Evolutionary conservation across 2,329 filamentous ascomycete genomes (phyloP).

Genomic region (Aureobasidium sp.): DNA sequence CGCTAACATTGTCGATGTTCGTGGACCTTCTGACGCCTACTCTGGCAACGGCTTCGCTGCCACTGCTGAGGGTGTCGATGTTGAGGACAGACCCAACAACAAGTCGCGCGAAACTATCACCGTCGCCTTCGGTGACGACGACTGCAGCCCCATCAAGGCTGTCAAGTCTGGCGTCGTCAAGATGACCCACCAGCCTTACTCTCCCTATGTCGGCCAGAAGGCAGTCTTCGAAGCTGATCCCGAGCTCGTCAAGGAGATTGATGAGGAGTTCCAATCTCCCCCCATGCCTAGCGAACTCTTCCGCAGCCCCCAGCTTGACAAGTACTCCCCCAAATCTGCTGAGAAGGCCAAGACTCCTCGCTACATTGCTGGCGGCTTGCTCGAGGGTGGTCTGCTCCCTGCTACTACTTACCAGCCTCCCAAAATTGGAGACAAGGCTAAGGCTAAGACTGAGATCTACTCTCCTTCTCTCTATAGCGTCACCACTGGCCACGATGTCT

Average conservation of each 20-base stretch:
- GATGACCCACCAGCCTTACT: background rate
- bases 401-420: background rate
- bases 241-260: background rate
- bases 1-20: background rate
- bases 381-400: background rate
- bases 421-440: background rate
- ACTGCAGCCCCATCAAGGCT: background rate
- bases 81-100: background rate
- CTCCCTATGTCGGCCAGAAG: background rate
- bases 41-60: background rate
- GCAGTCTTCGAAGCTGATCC: background rate
- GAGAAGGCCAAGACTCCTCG: background rate
- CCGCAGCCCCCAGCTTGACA: background rate
- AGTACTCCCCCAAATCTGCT: background rate
- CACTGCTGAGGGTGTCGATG: background rate
- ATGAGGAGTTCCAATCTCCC: background rate
- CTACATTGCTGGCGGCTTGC: background rate
- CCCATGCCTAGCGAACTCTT: background rate
- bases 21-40: background rate
- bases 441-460: background rate
- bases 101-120: background rate
- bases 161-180: background rate
- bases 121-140: background rate
- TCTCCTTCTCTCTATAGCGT: background rate
- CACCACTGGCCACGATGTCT: background rate